Conservation (phyloP, 441 rosid species). For the Erodium texanum region DNA sequence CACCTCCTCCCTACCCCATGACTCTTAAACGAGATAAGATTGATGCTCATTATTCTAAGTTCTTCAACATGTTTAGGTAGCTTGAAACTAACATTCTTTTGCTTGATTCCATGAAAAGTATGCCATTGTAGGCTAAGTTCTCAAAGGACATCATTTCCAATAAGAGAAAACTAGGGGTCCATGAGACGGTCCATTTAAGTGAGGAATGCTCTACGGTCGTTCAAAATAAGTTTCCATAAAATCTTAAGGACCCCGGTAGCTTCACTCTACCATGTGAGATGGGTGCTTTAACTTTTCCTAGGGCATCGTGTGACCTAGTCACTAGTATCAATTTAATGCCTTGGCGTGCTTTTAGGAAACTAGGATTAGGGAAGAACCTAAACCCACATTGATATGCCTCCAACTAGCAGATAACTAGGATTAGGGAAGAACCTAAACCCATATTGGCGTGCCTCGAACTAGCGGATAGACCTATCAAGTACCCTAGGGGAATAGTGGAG, state of each 20-base stretch:
- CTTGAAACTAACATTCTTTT: not conserved
- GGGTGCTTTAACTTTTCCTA: too few species aligned
- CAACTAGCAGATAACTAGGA: too few species aligned
- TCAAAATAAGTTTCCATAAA: not conserved
- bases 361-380: not conserved
- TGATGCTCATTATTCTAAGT: too few species aligned
- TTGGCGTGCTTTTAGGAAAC: too few species aligned
- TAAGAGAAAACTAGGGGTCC: not conserved
- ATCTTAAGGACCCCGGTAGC: not conserved
- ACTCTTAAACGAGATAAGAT: too few species aligned
- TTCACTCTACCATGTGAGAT: not conserved
- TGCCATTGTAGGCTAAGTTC: not conserved
- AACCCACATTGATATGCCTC: not conserved
- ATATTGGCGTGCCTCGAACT: not conserved
- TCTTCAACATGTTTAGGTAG: not conserved
- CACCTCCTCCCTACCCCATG: too few species aligned
- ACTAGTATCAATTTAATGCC: too few species aligned
- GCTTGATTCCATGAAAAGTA: not conserved
- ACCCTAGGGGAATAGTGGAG: not conserved
- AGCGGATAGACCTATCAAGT: too few species aligned
- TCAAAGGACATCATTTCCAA: not conserved
- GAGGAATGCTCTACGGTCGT: too few species aligned
- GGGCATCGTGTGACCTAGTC: too few species aligned
- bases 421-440: not conserved
- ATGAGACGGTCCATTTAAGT: not conserved